These are phyloP conservation scores for Scytalidium lignicola DNA, from an alignment of 2,329 filamentous ascomycete genomes.

Conservation along the genomic window DNA sequence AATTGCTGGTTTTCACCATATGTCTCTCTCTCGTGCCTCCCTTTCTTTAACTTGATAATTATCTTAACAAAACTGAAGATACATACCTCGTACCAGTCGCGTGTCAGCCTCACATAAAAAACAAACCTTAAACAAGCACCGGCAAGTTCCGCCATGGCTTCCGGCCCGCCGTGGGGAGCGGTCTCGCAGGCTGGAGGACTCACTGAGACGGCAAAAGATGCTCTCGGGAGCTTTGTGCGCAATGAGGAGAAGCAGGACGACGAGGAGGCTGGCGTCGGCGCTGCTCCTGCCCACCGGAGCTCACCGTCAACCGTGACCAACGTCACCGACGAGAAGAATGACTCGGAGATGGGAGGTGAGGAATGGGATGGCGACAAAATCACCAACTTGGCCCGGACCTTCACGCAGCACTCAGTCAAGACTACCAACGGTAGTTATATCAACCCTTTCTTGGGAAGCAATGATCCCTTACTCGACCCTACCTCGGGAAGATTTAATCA, in stretches of 20 bases:
- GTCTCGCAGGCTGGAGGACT: neutral
- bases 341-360: neutral
- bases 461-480: constrained; percentile 50
- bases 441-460: constrained; percentile 47
- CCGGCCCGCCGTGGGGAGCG: constrained; percentile 1
- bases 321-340: neutral
- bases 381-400: constrained; percentile 17
- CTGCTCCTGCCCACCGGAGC: neutral
- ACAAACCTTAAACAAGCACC: neutral
- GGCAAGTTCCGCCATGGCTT: neutral
- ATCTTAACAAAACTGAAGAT: no score
- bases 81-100: neutral
- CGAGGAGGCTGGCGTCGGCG: no score
- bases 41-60: no score
- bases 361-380: constrained; percentile 14
- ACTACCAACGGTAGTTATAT: constrained; percentile 14
- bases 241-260: neutral
- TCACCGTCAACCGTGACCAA: neutral
- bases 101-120: neutral
- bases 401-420: constrained; percentile 21
- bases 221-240: neutral
- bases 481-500: constrained; percentile 47
- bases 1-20: no score
- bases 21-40: no score
- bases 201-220: neutral